Conservation (phyloP, 768 basidiomycete genomes). For the Lentinula guzmanii region DNA sequence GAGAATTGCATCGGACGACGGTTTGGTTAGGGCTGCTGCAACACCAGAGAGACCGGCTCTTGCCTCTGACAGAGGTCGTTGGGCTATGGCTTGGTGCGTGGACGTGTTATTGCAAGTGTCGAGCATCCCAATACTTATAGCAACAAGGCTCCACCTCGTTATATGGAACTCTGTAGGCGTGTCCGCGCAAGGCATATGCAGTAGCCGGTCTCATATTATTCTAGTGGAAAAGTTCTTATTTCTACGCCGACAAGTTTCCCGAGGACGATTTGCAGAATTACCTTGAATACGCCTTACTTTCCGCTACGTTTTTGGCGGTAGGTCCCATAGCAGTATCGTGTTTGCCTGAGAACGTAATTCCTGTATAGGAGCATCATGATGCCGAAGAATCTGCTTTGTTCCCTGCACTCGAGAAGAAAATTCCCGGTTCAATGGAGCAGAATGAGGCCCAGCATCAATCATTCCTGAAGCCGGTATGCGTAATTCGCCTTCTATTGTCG, state of each 20-base stretch:
- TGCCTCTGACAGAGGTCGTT: conserved; percentile 5
- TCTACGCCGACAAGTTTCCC: conserved; percentile 11
- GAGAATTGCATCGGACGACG: background rate
- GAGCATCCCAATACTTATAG: background rate
- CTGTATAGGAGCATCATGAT: conserved; percentile 8
- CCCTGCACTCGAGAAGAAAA: conserved; percentile 6
- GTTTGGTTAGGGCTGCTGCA: background rate
- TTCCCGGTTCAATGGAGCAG: conserved; percentile 7
- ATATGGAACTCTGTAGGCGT: conserved; percentile 10
- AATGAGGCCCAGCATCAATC: conserved; percentile 11
- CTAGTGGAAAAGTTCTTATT: conserved; percentile 12
- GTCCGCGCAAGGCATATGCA: background rate
- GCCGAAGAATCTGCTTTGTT: conserved; percentile 9
- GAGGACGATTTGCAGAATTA: conserved; percentile 8
- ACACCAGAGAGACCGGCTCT: conserved; percentile 2
- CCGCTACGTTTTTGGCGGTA: conserved; percentile 5
- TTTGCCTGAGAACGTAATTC: background rate
- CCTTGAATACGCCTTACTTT: conserved; percentile 6
- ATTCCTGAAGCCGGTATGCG: conserved; percentile 5
- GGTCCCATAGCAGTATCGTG: background rate
- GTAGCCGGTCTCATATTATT: background rate
- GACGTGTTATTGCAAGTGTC: background rate
- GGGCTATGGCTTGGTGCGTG: conserved; percentile 11
- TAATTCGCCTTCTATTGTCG: background rate
- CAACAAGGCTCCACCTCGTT: conserved; percentile 7